Conservation (phyloP, 768 basidiomycete species). For the Amanita fuliginea region DNA sequence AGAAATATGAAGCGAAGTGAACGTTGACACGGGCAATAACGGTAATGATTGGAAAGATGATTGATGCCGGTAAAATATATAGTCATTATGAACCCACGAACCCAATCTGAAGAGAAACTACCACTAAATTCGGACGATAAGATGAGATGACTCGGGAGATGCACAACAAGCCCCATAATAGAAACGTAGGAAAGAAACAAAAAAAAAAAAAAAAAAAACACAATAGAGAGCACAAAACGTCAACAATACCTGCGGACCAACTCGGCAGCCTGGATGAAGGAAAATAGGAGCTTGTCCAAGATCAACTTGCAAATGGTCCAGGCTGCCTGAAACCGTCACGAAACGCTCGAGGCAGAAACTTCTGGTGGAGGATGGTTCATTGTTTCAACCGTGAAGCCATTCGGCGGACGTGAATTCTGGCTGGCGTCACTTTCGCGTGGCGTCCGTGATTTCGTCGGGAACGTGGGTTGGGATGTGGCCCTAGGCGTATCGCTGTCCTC, state of each 20-base stretch:
- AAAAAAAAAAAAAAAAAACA: neutral
- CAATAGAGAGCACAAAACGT: neutral
- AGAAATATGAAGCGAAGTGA: neutral
- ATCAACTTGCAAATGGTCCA: slow-evolving; percentile 5
- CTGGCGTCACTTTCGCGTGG: neutral
- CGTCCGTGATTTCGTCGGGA: neutral
- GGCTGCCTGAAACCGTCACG: slow-evolving; percentile 13
- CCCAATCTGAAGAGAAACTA: slow-evolving; percentile 1
- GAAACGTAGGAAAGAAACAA: neutral
- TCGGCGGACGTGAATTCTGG: neutral
- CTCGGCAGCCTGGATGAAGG: slow-evolving; percentile 14
- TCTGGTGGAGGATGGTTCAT: neutral
- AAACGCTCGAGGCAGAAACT: slow-evolving; percentile 1
- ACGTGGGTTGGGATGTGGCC: neutral
- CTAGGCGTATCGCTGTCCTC: neutral
- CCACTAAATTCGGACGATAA: neutral
- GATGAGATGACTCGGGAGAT: neutral
- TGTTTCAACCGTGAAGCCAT: neutral
- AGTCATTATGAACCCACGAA: slow-evolving; percentile 2
- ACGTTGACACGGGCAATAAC: slow-evolving; percentile 2
- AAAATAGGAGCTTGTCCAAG: slow-evolving; percentile 7
- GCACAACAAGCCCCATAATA: neutral
- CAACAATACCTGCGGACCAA: slow-evolving; percentile 9
- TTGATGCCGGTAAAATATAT: slow-evolving; percentile 2
- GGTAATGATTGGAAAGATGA: slow-evolving; percentile 2